phyloP scores from a whole-genome alignment of 495 filamentous ascomycete species.

The Jackrogersella minutella region DNA sequence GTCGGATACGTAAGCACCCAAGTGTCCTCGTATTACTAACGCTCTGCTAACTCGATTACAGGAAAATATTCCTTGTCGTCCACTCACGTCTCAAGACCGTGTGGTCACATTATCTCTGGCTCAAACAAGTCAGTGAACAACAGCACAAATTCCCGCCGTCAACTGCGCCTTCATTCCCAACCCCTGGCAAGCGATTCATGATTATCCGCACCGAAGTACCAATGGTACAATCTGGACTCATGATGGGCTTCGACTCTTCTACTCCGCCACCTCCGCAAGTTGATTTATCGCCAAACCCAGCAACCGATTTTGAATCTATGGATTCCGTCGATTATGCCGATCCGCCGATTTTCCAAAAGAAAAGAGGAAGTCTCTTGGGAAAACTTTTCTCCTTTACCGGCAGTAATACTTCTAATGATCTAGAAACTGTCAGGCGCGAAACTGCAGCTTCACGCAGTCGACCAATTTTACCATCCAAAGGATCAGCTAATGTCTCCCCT shows the following conservation, averaged over 20 bases:
- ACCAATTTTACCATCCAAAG: slow-evolving; percentile 31
- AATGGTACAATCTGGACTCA: slow-evolving; percentile 57
- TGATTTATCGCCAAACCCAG: slow-evolving; percentile 17
- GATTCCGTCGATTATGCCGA: slow-evolving; percentile 30
- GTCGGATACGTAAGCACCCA: slow-evolving; percentile 69
- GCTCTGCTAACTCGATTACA: slow-evolving; percentile 43
- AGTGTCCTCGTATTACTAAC: not conserved
- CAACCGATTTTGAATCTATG: slow-evolving; percentile 45
- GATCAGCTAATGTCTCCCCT: slow-evolving; percentile 22
- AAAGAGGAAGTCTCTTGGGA: slow-evolving; percentile 73
- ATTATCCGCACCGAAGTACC: slow-evolving; percentile 89
- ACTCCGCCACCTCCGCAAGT: slow-evolving; percentile 23
- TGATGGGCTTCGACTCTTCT: slow-evolving; percentile 53
- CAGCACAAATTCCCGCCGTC: slow-evolving; percentile 67
- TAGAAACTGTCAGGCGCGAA: slow-evolving; percentile 55
- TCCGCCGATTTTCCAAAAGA: slow-evolving; percentile 56
- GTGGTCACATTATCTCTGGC: slow-evolving; percentile 82
- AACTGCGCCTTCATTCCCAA: slow-evolving; percentile 84
- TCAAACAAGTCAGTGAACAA: slow-evolving; percentile 69
- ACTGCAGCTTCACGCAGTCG: slow-evolving; percentile 49
- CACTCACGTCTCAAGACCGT: slow-evolving; percentile 72
- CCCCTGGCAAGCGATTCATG: slow-evolving; percentile 87
- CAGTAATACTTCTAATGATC: slow-evolving; percentile 47
- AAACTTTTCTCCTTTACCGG: slow-evolving; percentile 68
- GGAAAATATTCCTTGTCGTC: slow-evolving; percentile 74